phyloP scores from a whole-genome alignment of 2,329 filamentous ascomycete genomes.

The Graphilbum fragrans region DNA sequence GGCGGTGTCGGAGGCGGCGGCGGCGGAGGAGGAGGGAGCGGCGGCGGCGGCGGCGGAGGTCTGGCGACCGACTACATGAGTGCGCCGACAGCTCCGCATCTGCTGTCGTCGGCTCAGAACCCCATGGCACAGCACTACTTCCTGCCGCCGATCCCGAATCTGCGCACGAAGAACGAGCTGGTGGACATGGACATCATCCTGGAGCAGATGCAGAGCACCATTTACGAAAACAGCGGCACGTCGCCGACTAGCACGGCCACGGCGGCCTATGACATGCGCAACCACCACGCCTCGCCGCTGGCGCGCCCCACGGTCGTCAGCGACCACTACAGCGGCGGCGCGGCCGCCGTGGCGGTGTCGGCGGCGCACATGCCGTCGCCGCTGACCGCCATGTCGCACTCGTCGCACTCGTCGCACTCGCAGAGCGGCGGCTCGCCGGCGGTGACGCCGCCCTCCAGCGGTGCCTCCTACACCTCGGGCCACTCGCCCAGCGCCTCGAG shows the following conservation, averaged over 20 bases:
- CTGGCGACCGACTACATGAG: slow-evolving; percentile 44
- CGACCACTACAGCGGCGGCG: slow-evolving; percentile 16
- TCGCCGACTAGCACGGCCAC: slow-evolving; percentile 71
- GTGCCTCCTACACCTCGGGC: slow-evolving; percentile 64
- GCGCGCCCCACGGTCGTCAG: slow-evolving; percentile 13
- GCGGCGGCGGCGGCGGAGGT: slow-evolving; percentile 35
- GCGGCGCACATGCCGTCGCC: slow-evolving; percentile 50
- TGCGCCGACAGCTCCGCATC: slow-evolving; percentile 32
- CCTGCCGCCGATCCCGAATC: slow-evolving; percentile 73
- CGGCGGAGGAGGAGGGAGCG: slow-evolving; percentile 21
- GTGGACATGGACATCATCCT: slow-evolving; percentile 90
- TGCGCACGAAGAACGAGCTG: slow-evolving; percentile 87
- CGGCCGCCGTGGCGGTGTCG: slow-evolving; percentile 19
- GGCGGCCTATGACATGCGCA: slow-evolving; percentile 46
- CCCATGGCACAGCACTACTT: slow-evolving; percentile 71
- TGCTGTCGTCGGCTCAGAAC: slow-evolving; percentile 33
- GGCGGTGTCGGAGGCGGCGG: slow-evolving; percentile 31
- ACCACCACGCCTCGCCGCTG: slow-evolving; percentile 27
- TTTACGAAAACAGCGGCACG: slow-evolving; percentile 84
- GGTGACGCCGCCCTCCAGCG: slow-evolving; percentile 63
- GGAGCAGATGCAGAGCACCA: slow-evolving; percentile 89
- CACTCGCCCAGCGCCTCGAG: slow-evolving; percentile 65
- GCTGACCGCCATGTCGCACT: slow-evolving; percentile 39
- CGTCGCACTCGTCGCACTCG: slow-evolving; percentile 35
- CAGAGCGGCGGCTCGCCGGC: slow-evolving; percentile 52